A percentile compares a stretch with the other conserved stretches of the same genome.
Evolutionary conservation across 192 early-diverging fungal species (phyloP).

Genomic region (Coemansia sp.): DNA sequence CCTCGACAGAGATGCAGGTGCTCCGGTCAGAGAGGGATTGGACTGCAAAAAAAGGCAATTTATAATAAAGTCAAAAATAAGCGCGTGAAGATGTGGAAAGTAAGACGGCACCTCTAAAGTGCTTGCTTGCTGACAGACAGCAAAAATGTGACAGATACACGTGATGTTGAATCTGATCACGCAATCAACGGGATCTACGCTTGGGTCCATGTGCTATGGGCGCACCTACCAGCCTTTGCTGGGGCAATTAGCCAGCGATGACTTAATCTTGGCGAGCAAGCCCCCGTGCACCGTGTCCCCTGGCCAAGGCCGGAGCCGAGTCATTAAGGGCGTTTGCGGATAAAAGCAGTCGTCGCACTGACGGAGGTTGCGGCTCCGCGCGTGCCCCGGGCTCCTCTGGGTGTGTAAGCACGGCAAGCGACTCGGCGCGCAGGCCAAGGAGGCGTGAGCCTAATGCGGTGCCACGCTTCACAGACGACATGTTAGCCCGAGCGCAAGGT

Average conservation of each 20-base stretch:
- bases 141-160: neutral
- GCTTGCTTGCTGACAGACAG: neutral
- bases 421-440: neutral
- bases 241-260: neutral
- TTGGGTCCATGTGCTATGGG: neutral
- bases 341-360: neutral
- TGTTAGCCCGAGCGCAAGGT: neutral
- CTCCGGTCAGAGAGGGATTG: neutral
- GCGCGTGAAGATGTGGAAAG: neutral
- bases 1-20: neutral
- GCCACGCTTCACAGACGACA: neutral
- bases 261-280: neutral
- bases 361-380: neutral
- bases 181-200: neutral
- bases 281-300: neutral
- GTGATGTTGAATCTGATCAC: constrained; percentile 1
- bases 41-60: neutral
- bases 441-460: neutral
- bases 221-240: too few species aligned
- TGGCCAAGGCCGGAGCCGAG: neutral
- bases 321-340: neutral
- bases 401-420: neutral
- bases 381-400: neutral
- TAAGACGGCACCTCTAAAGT: too few species aligned
- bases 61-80: neutral